Conservation (phyloP, 2,329 filamentous ascomycete species). For the Neophaeococcomyces mojaviensis region DNA sequence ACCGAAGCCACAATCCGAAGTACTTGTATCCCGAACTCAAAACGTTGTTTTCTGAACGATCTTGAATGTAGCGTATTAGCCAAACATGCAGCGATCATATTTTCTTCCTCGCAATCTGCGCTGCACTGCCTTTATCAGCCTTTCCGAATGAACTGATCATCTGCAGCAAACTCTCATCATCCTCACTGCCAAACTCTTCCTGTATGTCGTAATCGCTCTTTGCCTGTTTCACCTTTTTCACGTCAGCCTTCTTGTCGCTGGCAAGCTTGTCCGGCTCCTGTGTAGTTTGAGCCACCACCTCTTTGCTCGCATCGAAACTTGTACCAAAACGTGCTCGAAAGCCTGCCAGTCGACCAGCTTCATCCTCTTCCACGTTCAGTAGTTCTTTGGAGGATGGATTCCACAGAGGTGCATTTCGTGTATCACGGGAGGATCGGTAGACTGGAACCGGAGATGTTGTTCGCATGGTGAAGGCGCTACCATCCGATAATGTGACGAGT, state of each 20-base stretch:
- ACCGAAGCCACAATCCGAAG: too few relatives aligned
- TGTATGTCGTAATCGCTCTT: conserved; percentile 37
- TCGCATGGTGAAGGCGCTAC: conserved; percentile 60
- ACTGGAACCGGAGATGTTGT: conserved; percentile 47
- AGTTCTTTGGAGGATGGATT: conserved; percentile 76
- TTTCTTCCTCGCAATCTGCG: conserved; percentile 8
- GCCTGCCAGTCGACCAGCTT: conserved; percentile 78
- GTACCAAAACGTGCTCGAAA: conserved; percentile 81
- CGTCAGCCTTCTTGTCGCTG: conserved; percentile 32
- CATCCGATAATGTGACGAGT: conserved; percentile 84
- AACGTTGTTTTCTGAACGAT: too few relatives aligned
- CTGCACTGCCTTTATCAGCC: conserved; percentile 15
- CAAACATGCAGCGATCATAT: neutral
- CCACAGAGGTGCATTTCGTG: conserved; percentile 83
- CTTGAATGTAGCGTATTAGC: neutral
- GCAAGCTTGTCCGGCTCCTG: conserved; percentile 23
- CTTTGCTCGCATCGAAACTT: conserved; percentile 62
- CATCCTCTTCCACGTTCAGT: conserved; percentile 85
- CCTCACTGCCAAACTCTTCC: conserved; percentile 34
- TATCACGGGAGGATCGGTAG: conserved; percentile 67
- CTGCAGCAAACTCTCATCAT: conserved; percentile 51
- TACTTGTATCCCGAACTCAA: too few relatives aligned
- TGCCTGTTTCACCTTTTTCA: conserved; percentile 31
- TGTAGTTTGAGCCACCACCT: conserved; percentile 21
- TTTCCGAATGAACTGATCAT: conserved; percentile 47